phyloP scores from a whole-genome alignment of 208 protist species.

The Crithidia sp. region DNA sequence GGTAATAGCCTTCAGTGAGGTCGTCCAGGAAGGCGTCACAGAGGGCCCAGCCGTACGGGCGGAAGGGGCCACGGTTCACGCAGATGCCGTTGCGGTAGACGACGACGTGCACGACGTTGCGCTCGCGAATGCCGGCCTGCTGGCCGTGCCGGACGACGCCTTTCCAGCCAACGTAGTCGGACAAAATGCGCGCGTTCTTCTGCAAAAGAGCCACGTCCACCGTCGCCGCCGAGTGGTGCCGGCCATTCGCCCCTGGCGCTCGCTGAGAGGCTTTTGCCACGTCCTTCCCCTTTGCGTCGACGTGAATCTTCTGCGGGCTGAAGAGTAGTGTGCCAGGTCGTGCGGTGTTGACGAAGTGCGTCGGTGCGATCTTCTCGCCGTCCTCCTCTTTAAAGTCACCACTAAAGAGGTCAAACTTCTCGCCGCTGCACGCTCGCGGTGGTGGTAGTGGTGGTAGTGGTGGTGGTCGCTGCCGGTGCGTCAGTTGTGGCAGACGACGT shows the following conservation, averaged over 20 bases:
- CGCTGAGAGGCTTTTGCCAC: neutral
- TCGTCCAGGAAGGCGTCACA: constrained; percentile 90
- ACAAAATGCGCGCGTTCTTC: constrained; percentile 81
- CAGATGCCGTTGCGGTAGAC: constrained; percentile 92
- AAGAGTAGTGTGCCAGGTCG: constrained; percentile 19
- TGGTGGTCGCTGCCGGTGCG: neutral
- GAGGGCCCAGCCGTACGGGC: constrained; percentile 88
- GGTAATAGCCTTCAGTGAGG: constrained; percentile 93
- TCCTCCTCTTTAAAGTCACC: constrained; percentile 15
- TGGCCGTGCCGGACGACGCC: constrained; percentile 69
- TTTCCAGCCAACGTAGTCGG: constrained; percentile 84
- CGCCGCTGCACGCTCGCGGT: neutral
- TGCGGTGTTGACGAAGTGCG: constrained; percentile 18
- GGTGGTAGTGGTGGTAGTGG: neutral
- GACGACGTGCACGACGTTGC: constrained; percentile 77
- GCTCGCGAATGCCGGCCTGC: constrained; percentile 66
- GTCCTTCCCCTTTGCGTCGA: neutral
- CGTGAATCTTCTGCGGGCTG: constrained; percentile 19
- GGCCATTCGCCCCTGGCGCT: neutral
- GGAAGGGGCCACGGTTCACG: constrained; percentile 87
- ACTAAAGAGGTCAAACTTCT: constrained; percentile 29
- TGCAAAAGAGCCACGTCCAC: constrained; percentile 73
- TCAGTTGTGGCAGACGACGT: neutral
- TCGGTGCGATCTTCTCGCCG: neutral
- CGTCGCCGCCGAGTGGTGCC: neutral